Base-by-base conservation (phyloP, 148 eudicot species). In the Camellia lanceoleosa region DNA sequence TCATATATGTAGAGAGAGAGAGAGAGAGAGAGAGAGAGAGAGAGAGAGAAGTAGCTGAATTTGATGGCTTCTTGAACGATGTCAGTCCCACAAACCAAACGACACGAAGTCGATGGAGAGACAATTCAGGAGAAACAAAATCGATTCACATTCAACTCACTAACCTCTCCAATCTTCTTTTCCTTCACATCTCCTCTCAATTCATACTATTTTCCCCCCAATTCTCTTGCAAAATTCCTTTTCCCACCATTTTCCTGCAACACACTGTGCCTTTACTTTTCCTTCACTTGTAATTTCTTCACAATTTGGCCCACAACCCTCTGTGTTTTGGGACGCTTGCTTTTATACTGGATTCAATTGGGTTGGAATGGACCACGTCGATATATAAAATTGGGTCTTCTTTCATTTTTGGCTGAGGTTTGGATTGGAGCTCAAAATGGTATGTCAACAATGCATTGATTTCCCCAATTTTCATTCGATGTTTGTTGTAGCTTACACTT, bases 61-160 rank as follows among this genome's bases (percentile, higher is more conserved):
- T 83, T 78, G 72, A 80, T 88, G 85, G 58, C 46, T 44, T 49
- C 59, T 64, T 74, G 72, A 81, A 81, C 75, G 68, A 81, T 86
- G 85, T 86, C 80, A 72, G 47, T 76, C 70, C 82, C 86, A 80
- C 82, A 77, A 76, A 65, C 78, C 80, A 74, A 62, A 70, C 71
- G 72, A 80, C 80, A 78, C 56, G 55, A 61, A 78, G 41, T 80
- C 51, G 74, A 75, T 47, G 5, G 68, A 56, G 76, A 82, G 64
- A 77, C 49, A 70, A 55, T 20, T 71, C 59, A 73, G 71, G 43
- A 7, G 42, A 5, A 83, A 60, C 80, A 79, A 60, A 58, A 64
- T 67, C 15, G 55, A 23, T 49, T 61, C 49, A 13, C 38, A 0
- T 30, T 14, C 46, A 23, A 13, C 46, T 30, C 68, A 30, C 68